These are phyloP conservation scores for Trypethelium eluteriae DNA, from an alignment of 495 filamentous ascomycete species.

Conservation along the genomic window DNA sequence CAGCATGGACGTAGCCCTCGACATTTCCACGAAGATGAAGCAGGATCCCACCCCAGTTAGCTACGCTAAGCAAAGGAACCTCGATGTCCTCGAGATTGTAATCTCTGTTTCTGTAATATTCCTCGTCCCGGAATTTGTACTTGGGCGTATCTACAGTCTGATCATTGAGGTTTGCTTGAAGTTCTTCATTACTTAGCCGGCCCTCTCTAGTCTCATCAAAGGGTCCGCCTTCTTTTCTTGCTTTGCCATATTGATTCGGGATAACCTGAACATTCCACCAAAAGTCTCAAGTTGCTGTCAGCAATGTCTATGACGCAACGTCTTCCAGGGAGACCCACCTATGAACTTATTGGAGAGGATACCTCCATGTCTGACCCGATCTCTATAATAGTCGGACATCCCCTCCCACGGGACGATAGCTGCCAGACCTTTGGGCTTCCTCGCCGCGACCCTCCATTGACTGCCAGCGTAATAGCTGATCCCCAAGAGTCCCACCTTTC, in stretches of 20 bases:
- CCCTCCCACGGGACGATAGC: conserved; percentile 62
- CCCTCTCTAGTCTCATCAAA: conserved; percentile 45
- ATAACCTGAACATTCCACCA: conserved; percentile 62
- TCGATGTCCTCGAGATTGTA: conserved; percentile 55
- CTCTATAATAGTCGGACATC: conserved; percentile 61
- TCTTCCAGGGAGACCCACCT: conserved; percentile 4
- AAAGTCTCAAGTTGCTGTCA: conserved; percentile 31
- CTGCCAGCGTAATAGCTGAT: conserved; percentile 56
- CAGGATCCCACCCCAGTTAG: conserved; percentile 59
- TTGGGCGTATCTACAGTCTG: conserved; percentile 52
- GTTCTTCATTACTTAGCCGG: conserved; percentile 43
- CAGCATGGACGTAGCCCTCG: conserved; percentile 52
- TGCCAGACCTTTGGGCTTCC: conserved; percentile 50
- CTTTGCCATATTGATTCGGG: conserved; percentile 54
- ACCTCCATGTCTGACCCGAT: conserved; percentile 57
- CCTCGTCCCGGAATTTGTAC: conserved; percentile 50
- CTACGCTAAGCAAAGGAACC: conserved; percentile 54
- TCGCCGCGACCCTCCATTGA: conserved; percentile 58
- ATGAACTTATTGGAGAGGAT: conserved; percentile 59
- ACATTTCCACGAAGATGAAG: conserved; percentile 60
- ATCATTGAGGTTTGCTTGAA: conserved; percentile 44
- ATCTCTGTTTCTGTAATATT: conserved; percentile 55
- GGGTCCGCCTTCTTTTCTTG: background rate
- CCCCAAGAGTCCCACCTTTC: conserved; percentile 55
- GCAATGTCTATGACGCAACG: background rate